These are phyloP conservation scores for Polyporus tsugae DNA, from an alignment of 1,284 basidiomycete genomes.

Conservation along the genomic window DNA sequence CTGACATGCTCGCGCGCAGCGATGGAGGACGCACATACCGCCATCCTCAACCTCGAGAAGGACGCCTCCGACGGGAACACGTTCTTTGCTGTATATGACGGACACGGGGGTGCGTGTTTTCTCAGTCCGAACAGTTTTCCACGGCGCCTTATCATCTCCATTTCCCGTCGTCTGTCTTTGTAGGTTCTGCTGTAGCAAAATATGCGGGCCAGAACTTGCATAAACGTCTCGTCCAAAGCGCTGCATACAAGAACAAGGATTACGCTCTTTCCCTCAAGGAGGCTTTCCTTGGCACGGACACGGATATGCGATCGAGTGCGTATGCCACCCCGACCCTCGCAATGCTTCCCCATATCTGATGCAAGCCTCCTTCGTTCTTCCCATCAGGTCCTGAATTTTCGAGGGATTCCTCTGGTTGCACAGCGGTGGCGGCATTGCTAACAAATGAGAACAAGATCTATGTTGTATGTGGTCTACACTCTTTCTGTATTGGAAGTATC, in stretches of 20 bases:
- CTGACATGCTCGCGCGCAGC: conserved; percentile 52
- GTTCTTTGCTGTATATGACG: conserved; percentile 98
- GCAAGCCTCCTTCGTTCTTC: conserved; percentile 18
- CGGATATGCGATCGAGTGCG: conserved; percentile 89
- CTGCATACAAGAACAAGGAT: conserved; percentile 73
- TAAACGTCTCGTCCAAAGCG: conserved; percentile 77
- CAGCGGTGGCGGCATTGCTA: conserved; percentile 90
- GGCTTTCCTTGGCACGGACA: conserved; percentile 94
- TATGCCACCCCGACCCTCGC: conserved; percentile 12
- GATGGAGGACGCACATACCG: conserved; percentile 99
- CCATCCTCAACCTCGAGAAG: conserved; percentile 74
- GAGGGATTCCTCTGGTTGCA: conserved; percentile 96
- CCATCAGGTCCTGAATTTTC: conserved; percentile 82
- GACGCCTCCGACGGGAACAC: conserved; percentile 62
- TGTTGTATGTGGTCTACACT: conserved; percentile 62
- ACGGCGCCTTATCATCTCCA: conserved; percentile 15
- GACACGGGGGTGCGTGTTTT: conserved; percentile 84
- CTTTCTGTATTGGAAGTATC: background rate
- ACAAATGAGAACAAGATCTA: conserved; percentile 84
- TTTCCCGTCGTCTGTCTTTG: background rate
- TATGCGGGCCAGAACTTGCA: conserved; percentile 94
- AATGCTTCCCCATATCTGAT: conserved; percentile 25
- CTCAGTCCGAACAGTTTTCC: conserved; percentile 15
- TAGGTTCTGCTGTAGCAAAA: conserved; percentile 89
- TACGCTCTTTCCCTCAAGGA: conserved; percentile 87